Base-by-base conservation (phyloP, 2,329 filamentous ascomycete genomes). In the Fusarium tuaranense region DNA sequence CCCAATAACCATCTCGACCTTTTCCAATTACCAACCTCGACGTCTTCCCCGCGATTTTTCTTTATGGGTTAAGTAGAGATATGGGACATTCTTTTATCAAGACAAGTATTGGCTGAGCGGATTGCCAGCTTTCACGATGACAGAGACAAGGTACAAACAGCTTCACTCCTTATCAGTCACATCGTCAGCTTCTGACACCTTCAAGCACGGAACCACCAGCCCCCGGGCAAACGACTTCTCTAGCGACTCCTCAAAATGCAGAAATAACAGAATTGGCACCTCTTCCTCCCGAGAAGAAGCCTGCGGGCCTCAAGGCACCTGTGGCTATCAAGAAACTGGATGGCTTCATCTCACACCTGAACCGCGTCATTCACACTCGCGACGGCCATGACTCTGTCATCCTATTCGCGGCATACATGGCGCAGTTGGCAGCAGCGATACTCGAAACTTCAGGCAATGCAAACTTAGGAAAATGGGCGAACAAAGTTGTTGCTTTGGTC, bases 301-400 rank as follows among this genome's bases (percentile, higher is more conserved):
- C 32, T 0, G 7, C 34, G 1, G 25, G 13, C 0, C n/a, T 7
- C 2, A 68, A 48, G 18, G 7, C 36, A 5, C 36, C 41, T 4
- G 16, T 8, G 2, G 20, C 70, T 0, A 18, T 71, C 30, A 61
- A 60, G 39, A 74, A 71, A 30, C 53, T 76, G 2, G 73, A 75
- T n/a, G 38, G 12, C 2, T 66, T 74, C 25, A 36, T 75, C 14
- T 71, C 64, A 2, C 73, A 51, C 4, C 16, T 75, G 8, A 68
- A 64, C n/a, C 67, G 66, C 16, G 27, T 74, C 5, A 41, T 76
- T 20, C 70, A 69, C 38, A 76, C 67, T 5, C 73, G 73, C 39
- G 73, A 76, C 9, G 70, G 55, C 20, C 67, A 73, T 13, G 73
- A 75, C 39, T 14, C 38, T 10, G 16, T 73, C 4, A 67, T 75